Evolutionary conservation across 352 stramenopile species (phyloP).

Genomic region (Phytophthora tentaculata): DNA sequence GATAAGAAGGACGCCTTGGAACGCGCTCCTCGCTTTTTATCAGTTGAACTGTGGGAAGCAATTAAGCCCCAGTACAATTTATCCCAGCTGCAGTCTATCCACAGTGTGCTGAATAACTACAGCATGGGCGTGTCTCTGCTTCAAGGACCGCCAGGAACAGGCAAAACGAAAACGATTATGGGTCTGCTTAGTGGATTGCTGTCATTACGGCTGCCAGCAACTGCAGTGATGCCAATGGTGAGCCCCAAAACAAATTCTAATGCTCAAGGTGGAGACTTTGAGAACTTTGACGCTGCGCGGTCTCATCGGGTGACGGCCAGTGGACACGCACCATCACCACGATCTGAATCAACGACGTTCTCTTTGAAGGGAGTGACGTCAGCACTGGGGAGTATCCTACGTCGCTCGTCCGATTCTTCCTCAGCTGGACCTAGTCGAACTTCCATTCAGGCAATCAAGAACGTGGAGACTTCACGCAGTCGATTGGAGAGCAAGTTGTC

Average conservation of each 20-base stretch:
- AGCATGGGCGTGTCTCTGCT: conserved; percentile 85
- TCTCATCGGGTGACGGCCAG: conserved; percentile 37
- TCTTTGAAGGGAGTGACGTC: conserved; percentile 60
- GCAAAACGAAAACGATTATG: conserved; percentile 95
- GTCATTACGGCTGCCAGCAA: conserved; percentile 59
- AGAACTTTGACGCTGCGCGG: conserved; percentile 55
- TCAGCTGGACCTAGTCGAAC: conserved; percentile 43
- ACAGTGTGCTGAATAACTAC: conserved; percentile 91
- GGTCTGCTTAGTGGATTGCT: conserved; percentile 80
- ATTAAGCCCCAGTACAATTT: conserved; percentile 86
- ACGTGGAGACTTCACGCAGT: conserved; percentile 52
- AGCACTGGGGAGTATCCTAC: conserved; percentile 65
- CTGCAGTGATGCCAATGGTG: conserved; percentile 46
- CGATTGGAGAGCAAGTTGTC: conserved; percentile 76
- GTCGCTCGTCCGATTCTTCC: conserved; percentile 42
- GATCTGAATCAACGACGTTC: conserved; percentile 41
- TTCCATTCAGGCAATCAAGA: conserved; percentile 75
- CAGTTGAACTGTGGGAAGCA: conserved; percentile 68
- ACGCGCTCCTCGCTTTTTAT: conserved; percentile 64
- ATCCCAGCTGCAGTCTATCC: conserved; percentile 87
- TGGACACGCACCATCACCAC: conserved; percentile 11
- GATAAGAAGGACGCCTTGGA: conserved; percentile 67
- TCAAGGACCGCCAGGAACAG: conserved; percentile 95
- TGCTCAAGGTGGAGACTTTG: conserved; percentile 42
- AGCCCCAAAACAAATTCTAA: conserved; percentile 25